These are phyloP conservation scores for Cladosporium sp. DNA, from an alignment of 2,329 filamentous ascomycete species.

Conservation along the genomic window DNA sequence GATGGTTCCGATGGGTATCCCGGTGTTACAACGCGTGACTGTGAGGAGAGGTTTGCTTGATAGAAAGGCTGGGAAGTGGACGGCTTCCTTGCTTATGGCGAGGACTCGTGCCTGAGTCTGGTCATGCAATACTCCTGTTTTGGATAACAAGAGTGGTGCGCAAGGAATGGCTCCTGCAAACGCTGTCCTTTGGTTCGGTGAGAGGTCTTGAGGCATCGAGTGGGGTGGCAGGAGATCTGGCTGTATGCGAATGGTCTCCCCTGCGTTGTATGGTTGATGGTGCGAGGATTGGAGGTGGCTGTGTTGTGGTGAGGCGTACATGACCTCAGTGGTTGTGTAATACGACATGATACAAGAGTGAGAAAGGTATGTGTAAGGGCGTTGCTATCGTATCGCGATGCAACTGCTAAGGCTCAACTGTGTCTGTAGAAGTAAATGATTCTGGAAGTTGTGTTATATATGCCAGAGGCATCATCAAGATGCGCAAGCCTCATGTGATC, in stretches of 20 bases:
- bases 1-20: slow-evolving; percentile 17
- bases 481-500: too few relatives aligned
- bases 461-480: too few relatives aligned
- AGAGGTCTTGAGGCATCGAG: slow-evolving; percentile 20
- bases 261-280: too few relatives aligned
- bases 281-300: too few relatives aligned
- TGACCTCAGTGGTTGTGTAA: too few relatives aligned
- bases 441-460: too few relatives aligned
- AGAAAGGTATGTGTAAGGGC: too few relatives aligned
- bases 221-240: slow-evolving; percentile 22
- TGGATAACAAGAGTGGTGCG: slow-evolving; percentile 17
- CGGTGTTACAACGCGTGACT: slow-evolving; percentile 13
- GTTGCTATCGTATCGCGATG: too few relatives aligned
- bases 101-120: slow-evolving; percentile 15
- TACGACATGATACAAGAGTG: too few relatives aligned
- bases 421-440: too few relatives aligned
- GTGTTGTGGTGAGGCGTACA: too few relatives aligned
- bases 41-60: slow-evolving; percentile 18
- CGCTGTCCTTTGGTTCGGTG: slow-evolving; percentile 17
- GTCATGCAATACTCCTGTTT: slow-evolving; percentile 17
- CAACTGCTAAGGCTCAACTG: too few relatives aligned
- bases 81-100: slow-evolving; percentile 17
- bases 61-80: slow-evolving; percentile 15
- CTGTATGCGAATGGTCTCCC: not conserved
- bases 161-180: slow-evolving; percentile 14